A percentile compares a stretch with the other conserved stretches of the same genome.
Evolutionary conservation across 306 rosid species (phyloP).

Genomic region (Pueraria montana): DNA sequence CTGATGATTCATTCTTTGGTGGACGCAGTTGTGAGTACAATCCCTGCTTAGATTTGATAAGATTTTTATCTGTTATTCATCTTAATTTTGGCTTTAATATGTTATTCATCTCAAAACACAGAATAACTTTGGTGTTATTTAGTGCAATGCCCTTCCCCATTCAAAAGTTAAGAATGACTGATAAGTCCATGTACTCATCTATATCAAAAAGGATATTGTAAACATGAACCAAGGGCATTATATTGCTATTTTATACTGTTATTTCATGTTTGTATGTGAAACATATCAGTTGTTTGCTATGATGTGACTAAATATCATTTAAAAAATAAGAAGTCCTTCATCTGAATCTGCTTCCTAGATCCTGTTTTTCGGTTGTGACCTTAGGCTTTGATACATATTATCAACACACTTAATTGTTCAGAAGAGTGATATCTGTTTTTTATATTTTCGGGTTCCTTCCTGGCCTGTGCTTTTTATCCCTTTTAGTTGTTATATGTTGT

Average conservation of each 20-base stretch:
- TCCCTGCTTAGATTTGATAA: constrained; percentile 40
- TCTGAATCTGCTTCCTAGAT: constrained; percentile 32
- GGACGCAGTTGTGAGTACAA: constrained; percentile 81
- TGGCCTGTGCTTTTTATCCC: not conserved
- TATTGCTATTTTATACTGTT: constrained; percentile 15
- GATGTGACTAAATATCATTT: constrained; percentile 1
- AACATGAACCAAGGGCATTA: constrained; percentile 4
- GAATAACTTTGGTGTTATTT: constrained; percentile 11
- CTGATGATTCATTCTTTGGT: constrained; percentile 65
- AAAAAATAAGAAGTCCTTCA: not conserved
- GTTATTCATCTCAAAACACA: constrained; percentile 18
- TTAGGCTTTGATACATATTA: constrained; percentile 30
- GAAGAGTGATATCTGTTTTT: constrained; percentile 32
- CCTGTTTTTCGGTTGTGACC: constrained; percentile 35
- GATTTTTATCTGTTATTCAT: constrained; percentile 31
- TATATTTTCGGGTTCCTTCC: not conserved
- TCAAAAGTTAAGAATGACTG: constrained; percentile 35
- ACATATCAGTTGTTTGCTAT: constrained; percentile 29
- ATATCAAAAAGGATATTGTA: constrained; percentile 25
- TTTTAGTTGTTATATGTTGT: not conserved
- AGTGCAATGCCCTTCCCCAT: constrained; percentile 36
- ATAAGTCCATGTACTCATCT: constrained; percentile 36
- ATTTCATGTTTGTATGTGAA: constrained; percentile 4
- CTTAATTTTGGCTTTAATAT: constrained; percentile 42
- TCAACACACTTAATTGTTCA: constrained; percentile 19